Evolutionary conservation across 2,329 filamentous ascomycete genomes (phyloP), one percentile per base, ranked within the genome.

Genomic region (Alternaria rosae): DNA sequence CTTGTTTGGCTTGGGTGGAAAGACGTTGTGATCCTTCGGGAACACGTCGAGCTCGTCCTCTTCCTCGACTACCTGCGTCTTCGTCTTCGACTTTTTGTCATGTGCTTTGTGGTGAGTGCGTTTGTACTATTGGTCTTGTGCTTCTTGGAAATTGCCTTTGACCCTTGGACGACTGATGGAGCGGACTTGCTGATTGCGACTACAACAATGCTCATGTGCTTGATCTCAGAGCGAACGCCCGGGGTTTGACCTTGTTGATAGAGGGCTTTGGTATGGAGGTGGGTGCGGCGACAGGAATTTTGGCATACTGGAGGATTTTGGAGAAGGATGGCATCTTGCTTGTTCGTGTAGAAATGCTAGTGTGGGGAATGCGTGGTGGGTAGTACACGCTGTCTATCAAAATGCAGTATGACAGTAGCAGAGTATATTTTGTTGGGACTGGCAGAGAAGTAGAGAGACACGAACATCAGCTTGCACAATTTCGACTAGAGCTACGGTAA

Each of bases 191-290:
- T 41, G 10, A 48, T 41, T 9, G 47, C 42, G 21, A 45, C 30
- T 9, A 51, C 21, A 6, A 26, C 45, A 10, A 13, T 17, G 12
- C 28, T 28, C 38, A 53, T 47, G 11, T 48, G n/a, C 47, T 61
- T 53, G 30, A 53, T 52, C 25, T 61, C 45, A 6, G 47, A 43
- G 42, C 59, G 28, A 28, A 17, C 53, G 5, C 48, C 57, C n/a
- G 21, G 5, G 28, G 47, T 30, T 61, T 61, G 23, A 57, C 28
- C 42, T 57, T 61, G 23, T 53, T 57, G 45, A 44, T 43, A 17
- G 21, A n/a, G 21, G 53, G 30, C 21, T 57, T 52, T 1, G 25
- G 6, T 23, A 12, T 25, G 21, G 28, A 9, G 17, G 17, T 23
- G 35, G 42, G 6, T 7, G 23, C 15, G n/a, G 30, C 8, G 12